Evolutionary conservation across 768 basidiomycete genomes (phyloP).

Genomic region (Pleurotus salmoneostramineus): DNA sequence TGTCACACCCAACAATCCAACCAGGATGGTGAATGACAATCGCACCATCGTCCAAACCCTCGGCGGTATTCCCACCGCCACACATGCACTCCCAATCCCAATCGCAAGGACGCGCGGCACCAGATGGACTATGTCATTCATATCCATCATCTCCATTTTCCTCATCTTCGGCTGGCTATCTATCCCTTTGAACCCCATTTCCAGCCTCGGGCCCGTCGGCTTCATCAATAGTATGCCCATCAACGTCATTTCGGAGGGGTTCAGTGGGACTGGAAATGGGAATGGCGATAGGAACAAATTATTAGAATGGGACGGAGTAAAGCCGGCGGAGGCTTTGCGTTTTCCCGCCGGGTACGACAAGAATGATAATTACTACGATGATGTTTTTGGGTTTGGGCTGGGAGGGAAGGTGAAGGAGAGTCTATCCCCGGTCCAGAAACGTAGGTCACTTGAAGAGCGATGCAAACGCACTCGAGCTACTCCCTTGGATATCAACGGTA

Average conservation of each 20-base stretch:
- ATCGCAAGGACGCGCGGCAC: background rate
- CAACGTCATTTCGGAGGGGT: background rate
- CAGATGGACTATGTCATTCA: background rate
- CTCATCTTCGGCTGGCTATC: background rate
- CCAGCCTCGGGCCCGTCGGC: background rate
- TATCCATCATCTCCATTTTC: background rate
- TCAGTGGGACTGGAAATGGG: background rate
- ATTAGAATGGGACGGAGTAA: too few relatives aligned
- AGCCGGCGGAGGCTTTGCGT: too few relatives aligned
- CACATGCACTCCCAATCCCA: too few relatives aligned
- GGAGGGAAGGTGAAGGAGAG: background rate
- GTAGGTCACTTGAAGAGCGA: background rate
- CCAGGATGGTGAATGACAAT: too few relatives aligned
- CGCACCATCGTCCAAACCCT: background rate
- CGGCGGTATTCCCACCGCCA: background rate
- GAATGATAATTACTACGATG: too few relatives aligned
- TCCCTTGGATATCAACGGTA: background rate
- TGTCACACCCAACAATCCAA: too few relatives aligned
- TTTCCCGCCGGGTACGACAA: too few relatives aligned
- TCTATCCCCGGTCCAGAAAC: background rate
- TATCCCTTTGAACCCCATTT: background rate
- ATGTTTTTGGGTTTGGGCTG: too few relatives aligned
- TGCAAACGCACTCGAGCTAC: background rate
- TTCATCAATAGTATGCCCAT: background rate
- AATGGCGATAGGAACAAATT: too few relatives aligned